Percentiles rank a stretch among this genome's conserved stretches.
Conservation (phyloP, 2,329 filamentous ascomycete species). For the Xylaria arbuscula region DNA sequence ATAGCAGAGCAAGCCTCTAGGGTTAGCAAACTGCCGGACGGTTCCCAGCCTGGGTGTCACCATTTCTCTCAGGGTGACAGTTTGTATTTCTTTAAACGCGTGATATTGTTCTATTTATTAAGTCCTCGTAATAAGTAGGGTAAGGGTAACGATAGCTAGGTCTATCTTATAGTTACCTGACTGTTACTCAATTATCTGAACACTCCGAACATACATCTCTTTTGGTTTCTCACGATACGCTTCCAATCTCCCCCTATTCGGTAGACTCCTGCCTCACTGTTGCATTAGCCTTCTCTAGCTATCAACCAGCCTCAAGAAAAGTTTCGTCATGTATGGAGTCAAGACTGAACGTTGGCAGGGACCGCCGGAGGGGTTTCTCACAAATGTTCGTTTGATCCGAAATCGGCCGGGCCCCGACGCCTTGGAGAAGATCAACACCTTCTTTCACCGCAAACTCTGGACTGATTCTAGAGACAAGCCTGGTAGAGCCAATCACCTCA, state of each 20-base stretch:
- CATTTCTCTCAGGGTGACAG: not conserved
- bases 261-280: not conserved
- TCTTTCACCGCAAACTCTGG: not conserved
- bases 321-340: not conserved
- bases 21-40: not conserved
- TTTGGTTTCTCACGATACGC: not conserved
- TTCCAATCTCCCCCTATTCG: not conserved
- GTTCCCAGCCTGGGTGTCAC: not conserved
- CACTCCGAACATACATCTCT: not conserved
- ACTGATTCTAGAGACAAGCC: not conserved
- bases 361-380: too few relatives aligned
- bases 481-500: not conserved
- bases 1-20: not conserved
- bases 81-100: not conserved
- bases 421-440: not conserved
- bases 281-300: not conserved
- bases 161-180: conserved; percentile 10
- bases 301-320: not conserved
- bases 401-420: not conserved
- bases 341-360: not conserved
- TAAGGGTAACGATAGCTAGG: not conserved
- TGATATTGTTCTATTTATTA: not conserved
- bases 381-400: not conserved
- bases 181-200: not conserved
- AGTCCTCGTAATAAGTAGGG: not conserved